A percentile compares a stretch with the other conserved stretches of the same genome.
phyloP scores from a whole-genome alignment of 192 early-diverging fungal species.

The Coemansia sp. region DNA sequence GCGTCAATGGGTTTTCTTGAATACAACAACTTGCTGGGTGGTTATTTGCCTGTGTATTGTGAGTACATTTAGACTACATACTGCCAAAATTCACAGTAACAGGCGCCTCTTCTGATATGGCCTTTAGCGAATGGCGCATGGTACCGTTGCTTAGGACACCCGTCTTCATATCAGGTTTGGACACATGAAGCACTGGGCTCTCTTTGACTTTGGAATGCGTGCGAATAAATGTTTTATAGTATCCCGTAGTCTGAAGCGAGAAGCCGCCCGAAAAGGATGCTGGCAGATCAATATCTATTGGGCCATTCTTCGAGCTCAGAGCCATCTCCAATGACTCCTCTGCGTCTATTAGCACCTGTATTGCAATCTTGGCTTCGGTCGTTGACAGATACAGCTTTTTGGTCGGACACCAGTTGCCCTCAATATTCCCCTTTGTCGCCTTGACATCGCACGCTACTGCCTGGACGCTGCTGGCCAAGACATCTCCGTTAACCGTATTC shows the following conservation, averaged over 20 bases:
- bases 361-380: slow-evolving; percentile 31
- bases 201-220: slow-evolving; percentile 15
- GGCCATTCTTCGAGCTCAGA: slow-evolving; percentile 26
- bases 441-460: slow-evolving; percentile 28
- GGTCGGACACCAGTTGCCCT: slow-evolving; percentile 39
- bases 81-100: slow-evolving; percentile 33
- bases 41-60: slow-evolving; percentile 3
- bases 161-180: slow-evolving; percentile 32
- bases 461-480: slow-evolving; percentile 25
- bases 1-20: too few relatives aligned
- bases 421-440: slow-evolving; percentile 31
- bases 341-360: slow-evolving; percentile 21
- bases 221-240: slow-evolving; percentile 37
- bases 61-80: slow-evolving; percentile 4
- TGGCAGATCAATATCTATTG: slow-evolving; percentile 35
- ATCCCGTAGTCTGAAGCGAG: slow-evolving; percentile 33
- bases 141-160: slow-evolving; percentile 16
- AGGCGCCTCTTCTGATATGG: slow-evolving; percentile 34
- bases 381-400: slow-evolving; percentile 46
- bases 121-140: slow-evolving; percentile 39
- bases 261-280: slow-evolving; percentile 45
- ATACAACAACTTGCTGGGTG: too few relatives aligned
- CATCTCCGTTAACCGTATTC: slow-evolving; percentile 33
- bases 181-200: slow-evolving; percentile 27
- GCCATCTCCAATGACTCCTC: slow-evolving; percentile 31